Conservation (phyloP, 495 filamentous ascomycete genomes). For the Margaritispora aquatica region DNA sequence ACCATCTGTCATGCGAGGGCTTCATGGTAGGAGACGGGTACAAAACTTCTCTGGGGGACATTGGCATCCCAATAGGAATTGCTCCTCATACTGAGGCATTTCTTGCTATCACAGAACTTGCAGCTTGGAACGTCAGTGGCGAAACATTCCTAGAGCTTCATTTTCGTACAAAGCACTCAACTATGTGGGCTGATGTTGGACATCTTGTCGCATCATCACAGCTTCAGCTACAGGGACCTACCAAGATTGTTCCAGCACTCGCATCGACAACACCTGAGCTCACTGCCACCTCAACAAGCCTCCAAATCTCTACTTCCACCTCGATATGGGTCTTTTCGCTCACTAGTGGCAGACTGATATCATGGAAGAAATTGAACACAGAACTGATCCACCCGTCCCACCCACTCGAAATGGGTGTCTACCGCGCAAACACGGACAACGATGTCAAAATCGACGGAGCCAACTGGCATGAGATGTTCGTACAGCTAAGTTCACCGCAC, state of each 20-base stretch:
- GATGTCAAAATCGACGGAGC: constrained; percentile 42
- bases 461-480: constrained; percentile 31
- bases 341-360: constrained; percentile 2
- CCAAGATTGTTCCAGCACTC: constrained; percentile 14
- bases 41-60: background rate
- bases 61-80: background rate
- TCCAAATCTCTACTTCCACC: constrained; percentile 17
- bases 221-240: constrained; percentile 4
- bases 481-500: constrained; percentile 38
- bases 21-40: constrained; percentile 29
- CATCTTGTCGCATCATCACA: constrained; percentile 26
- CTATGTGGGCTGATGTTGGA: constrained; percentile 22
- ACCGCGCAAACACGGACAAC: constrained; percentile 58
- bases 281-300: background rate
- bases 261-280: background rate
- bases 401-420: constrained; percentile 34
- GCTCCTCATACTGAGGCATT: background rate
- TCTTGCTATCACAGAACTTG: background rate
- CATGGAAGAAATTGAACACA: constrained; percentile 33
- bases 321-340: constrained; percentile 20
- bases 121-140: constrained; percentile 13
- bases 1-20: constrained; percentile 38
- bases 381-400: constrained; percentile 36
- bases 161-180: constrained; percentile 14
- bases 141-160: constrained; percentile 22